Base-by-base conservation (phyloP, 2,329 filamentous ascomycete genomes). In the Coleophoma eucalyptorum region DNA sequence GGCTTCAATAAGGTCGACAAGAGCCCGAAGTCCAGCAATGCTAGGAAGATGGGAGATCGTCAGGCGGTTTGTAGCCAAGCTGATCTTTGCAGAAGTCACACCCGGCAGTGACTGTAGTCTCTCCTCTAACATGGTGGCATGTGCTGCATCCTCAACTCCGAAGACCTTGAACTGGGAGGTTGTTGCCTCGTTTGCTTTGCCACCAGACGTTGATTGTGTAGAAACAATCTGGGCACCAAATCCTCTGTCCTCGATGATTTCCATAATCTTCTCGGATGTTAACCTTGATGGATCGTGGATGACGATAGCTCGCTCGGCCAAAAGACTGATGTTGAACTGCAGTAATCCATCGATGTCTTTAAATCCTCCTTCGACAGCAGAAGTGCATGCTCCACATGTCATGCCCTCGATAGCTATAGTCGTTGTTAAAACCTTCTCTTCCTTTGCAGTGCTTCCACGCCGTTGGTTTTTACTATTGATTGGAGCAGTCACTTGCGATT, bases 351-450 rank as follows among this genome's bases (percentile, higher is more conserved):
- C 83, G 2, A 93, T 70, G 55, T 80, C 81, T 58, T 83, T 81
- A 70, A 99, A 94, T 3, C 88, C 90, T 46, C 82, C 79, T 63
- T 97, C 89, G 2, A 97, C 84, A 5, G 93, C 91, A 1, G 93
- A 93, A 0, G 94, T 97, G 69, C 94, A 99, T 40, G 94, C 90
- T 19, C 93, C 93, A 65, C 94, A 97, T 1, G 94, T 99, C 94
- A 99, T 99, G 46, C 94, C 94, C 59, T 94, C 90, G 49, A 99
- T 89, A 4, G 89, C 84, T 16, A 99, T 79, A 0, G 92, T 97
- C 0, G 92, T 97, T 1, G 83, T 89, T 50, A 86, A 77, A 4
- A 80, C 62, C 46, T 72, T 70, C 58, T 67, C 55, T 46, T 52
- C 59, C 35, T 34, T 55, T 18, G 37, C 46, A 10, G 52, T 46